Evolutionary conservation across 192 early-diverging fungal genomes (phyloP), one percentile per base, ranked within the genome.

Genomic region (Podila epigama): DNA sequence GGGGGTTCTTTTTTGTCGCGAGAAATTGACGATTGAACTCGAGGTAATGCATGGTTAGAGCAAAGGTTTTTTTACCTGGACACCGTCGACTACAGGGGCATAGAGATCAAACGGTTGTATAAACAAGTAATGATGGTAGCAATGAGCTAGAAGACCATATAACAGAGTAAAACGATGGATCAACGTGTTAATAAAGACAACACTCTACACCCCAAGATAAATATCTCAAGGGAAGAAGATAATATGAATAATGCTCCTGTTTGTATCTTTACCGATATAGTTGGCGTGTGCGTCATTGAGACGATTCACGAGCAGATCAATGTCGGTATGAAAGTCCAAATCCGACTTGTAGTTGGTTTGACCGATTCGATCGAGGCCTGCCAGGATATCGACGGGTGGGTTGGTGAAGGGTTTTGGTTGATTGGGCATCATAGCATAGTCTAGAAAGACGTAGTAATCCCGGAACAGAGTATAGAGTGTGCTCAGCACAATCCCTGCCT

Each of bases 361-460:
- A 7, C 58, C 53, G 16, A 77, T 55, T 33, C n/a, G 20, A 20
- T 77, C 73, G 11, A 77, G 39, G 0, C 55, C 61, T 1, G 29
- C 8, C 6, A 68, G 32, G 13, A 77, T 63, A 53, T 77, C 73
- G 5, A 77, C 60, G 1, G 60, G 44, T 15, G 60, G 60, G 25
- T 55, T 77, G 16, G 65, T 77, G 39, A 68, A 77, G 3, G 73
- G 73, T 31, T 77, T 77, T 5, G 16, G 40, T 35, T 59, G 73
- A 31, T 77, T 40, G 8, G 44, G 35, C 8, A 63, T 25, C 55
- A 34, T 68, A 40, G 60, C 65, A 12, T 25, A 20, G 57, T 77
- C 73, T 22, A 77, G 41, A 60, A 77, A 77, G 48, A 77, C 68
- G 50, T 77, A 77, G 20, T 64, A 77, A 50, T 77, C 73, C 6